These are phyloP conservation scores for Boeremia lycopersici DNA, from an alignment of 2,329 filamentous ascomycete species.

Conservation along the genomic window DNA sequence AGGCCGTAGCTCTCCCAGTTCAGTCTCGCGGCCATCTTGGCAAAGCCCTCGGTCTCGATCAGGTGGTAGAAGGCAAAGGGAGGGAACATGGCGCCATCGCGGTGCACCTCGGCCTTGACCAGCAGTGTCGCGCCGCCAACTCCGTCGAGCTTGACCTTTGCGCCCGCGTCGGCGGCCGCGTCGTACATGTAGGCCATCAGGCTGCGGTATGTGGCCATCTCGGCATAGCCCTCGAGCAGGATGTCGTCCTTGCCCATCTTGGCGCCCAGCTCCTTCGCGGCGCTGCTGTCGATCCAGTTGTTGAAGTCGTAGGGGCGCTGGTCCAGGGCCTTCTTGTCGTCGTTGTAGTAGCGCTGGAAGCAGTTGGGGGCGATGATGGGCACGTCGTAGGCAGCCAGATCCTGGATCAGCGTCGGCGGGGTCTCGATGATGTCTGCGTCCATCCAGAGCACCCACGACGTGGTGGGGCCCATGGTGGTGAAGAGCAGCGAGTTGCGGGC, in stretches of 20 bases:
- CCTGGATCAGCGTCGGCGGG: constrained; percentile 83
- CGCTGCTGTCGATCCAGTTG: constrained; percentile 91
- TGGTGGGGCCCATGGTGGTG: constrained; percentile 87
- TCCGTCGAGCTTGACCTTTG: constrained; percentile 81
- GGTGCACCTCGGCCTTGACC: constrained; percentile 95
- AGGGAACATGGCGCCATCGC: constrained; percentile 98
- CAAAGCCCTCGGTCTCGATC: constrained; percentile 97
- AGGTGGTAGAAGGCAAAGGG: constrained; percentile 95
- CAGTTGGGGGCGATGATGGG: constrained; percentile 95
- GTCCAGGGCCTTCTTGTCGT: constrained; percentile 72
- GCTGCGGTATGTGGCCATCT: constrained; percentile 89
- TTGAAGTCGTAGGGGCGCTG: constrained; percentile 95
- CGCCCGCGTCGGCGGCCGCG: constrained; percentile 58
- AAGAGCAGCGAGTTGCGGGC: constrained; percentile 94
- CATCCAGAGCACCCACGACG: constrained; percentile 96
- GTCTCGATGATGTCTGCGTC: constrained; percentile 92
- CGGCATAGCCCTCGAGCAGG: constrained; percentile 87
- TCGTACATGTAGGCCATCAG: constrained; percentile 85
- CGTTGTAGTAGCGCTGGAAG: constrained; percentile 78
- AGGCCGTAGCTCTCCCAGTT: constrained; percentile 87
- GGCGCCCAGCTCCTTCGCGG: constrained; percentile 73
- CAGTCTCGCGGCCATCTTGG: constrained; percentile 90
- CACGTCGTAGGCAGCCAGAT: constrained; percentile 85
- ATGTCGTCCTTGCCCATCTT: constrained; percentile 92
- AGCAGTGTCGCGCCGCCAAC: constrained; percentile 91